Evolutionary conservation across 495 filamentous ascomycete species (phyloP).

Genomic region (Xylaria palmicola): DNA sequence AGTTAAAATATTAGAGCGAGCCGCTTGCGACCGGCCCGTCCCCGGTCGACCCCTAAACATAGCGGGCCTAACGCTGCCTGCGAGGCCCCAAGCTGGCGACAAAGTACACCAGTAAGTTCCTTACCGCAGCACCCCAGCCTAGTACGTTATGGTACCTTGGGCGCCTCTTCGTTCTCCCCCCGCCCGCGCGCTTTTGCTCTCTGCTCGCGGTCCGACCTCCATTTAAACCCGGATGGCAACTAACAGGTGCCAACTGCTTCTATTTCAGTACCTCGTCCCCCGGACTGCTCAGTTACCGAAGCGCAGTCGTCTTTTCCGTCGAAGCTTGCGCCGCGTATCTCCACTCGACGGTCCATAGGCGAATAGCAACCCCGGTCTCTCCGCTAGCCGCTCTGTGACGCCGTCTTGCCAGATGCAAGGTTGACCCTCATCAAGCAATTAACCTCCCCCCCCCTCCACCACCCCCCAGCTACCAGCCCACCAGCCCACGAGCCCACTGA

Average conservation of each 20-base stretch:
- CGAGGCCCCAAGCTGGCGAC: background rate
- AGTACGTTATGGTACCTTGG: too few species aligned
- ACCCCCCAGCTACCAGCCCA: background rate
- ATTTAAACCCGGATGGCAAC: background rate
- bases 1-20: background rate
- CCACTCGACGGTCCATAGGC: conserved; percentile 31
- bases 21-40: conserved; percentile 21
- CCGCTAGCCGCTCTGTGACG: conserved; percentile 46
- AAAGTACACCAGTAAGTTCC: too few species aligned
- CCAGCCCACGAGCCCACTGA: conserved; percentile 9
- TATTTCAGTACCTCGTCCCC: background rate
- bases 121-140: too few species aligned
- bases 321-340: conserved; percentile 21
- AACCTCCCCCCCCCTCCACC: background rate
- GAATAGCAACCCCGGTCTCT: conserved; percentile 46
- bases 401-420: conserved; percentile 42
- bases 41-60: conserved; percentile 4
- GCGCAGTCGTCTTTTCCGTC: conserved; percentile 26
- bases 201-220: background rate
- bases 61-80: conserved; percentile 5
- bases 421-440: conserved; percentile 34
- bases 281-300: conserved; percentile 11
- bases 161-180: too few species aligned
- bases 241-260: too few species aligned
- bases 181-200: too few species aligned